These are phyloP conservation scores for Juglanconis juglandina DNA, from an alignment of 2,329 filamentous ascomycete species.

Conservation along the genomic window DNA sequence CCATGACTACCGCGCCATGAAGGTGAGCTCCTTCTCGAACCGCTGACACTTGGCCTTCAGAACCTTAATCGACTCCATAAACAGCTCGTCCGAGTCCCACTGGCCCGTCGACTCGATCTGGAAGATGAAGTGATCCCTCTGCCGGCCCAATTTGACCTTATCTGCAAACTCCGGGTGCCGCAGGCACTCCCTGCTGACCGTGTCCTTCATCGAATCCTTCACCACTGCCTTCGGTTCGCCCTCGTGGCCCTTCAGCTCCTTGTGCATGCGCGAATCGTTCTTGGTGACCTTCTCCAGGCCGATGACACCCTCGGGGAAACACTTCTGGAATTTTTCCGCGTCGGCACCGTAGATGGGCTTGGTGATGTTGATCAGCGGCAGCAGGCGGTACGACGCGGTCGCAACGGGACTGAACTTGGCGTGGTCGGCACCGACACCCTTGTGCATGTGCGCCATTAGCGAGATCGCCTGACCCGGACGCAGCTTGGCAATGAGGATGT, in stretches of 20 bases:
- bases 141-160: constrained; percentile 88
- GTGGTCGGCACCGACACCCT: constrained; percentile 90
- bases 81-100: constrained; percentile 89
- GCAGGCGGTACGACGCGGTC: constrained; percentile 85
- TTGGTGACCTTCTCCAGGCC: constrained; percentile 69
- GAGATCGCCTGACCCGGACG: constrained; percentile 85
- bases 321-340: constrained; percentile 82
- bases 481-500: constrained; percentile 92
- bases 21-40: constrained; percentile 67
- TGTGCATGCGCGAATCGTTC: constrained; percentile 59
- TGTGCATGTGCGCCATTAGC: constrained; percentile 88
- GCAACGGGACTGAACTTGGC: constrained; percentile 97
- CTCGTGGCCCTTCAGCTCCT: constrained; percentile 68
- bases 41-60: constrained; percentile 80
- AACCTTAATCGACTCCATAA: constrained; percentile 81
- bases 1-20: constrained; percentile 52
- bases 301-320: constrained; percentile 88
- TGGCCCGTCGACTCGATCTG: constrained; percentile 92
- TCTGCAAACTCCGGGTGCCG: constrained; percentile 89
- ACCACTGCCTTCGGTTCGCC: constrained; percentile 89
- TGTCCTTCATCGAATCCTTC: constrained; percentile 84
- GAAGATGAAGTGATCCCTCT: constrained; percentile 97
- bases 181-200: constrained; percentile 87
- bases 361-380: constrained; percentile 82
- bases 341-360: constrained; percentile 81